phyloP scores from a whole-genome alignment of 768 basidiomycete species.

The Leccinum disarticulatum region DNA sequence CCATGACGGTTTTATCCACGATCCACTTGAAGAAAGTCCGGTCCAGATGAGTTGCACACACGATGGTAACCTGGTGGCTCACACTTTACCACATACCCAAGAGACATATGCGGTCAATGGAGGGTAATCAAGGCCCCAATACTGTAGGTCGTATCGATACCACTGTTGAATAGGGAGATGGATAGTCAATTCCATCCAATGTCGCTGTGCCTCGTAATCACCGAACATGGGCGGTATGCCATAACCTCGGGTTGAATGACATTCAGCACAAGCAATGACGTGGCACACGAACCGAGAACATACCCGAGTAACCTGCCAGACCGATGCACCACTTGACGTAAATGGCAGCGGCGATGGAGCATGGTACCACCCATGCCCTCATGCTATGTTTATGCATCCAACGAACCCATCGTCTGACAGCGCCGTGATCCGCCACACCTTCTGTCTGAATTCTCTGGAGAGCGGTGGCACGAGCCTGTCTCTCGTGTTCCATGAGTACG shows the following conservation, averaged over 20 bases:
- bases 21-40: slow-evolving; percentile 39
- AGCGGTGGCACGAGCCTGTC: slow-evolving; percentile 13
- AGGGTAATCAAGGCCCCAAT: slow-evolving; percentile 96
- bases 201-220: slow-evolving; percentile 91
- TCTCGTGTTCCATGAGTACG: slow-evolving; percentile 40
- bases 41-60: slow-evolving; percentile 4
- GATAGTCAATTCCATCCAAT: slow-evolving; percentile 91
- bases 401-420: slow-evolving; percentile 64
- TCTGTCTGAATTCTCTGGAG: slow-evolving; percentile 16
- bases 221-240: slow-evolving; percentile 81
- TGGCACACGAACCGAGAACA: slow-evolving; percentile 21
- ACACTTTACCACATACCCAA: slow-evolving; percentile 80
- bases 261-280: not conserved
- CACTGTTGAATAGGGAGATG: slow-evolving; percentile 75
- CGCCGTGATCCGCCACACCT: slow-evolving; percentile 32
- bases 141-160: slow-evolving; percentile 86
- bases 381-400: slow-evolving; percentile 78
- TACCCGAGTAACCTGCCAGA: slow-evolving; percentile 82
- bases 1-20: slow-evolving; percentile 57
- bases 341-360: slow-evolving; percentile 49
- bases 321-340: slow-evolving; percentile 70
- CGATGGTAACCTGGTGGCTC: slow-evolving; percentile 32
- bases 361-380: slow-evolving; percentile 59
- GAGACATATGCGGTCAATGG: slow-evolving; percentile 89
- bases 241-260: slow-evolving; percentile 44